Conservation (phyloP, 1,284 basidiomycete species). For the Sutorius eximius region DNA sequence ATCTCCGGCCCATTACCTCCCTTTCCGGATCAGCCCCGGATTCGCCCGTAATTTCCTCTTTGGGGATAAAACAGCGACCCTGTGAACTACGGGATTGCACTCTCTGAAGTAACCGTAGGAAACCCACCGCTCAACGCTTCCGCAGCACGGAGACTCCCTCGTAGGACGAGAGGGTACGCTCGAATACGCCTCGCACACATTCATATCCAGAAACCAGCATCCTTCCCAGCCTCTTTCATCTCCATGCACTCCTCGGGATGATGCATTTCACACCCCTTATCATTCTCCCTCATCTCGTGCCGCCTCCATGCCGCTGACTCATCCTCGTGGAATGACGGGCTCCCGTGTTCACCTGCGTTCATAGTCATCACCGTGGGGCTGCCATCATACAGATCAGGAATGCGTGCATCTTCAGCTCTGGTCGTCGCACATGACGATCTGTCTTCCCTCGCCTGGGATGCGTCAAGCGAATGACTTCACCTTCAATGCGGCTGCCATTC, state of each 20-base stretch:
- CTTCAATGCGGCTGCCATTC: not conserved
- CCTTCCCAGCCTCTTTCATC: constrained; percentile 7
- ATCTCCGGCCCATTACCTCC: constrained; percentile 1
- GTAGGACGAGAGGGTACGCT: too few species aligned
- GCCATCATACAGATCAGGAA: constrained; percentile 16
- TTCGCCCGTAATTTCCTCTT: constrained; percentile 9
- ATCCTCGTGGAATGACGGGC: constrained; percentile 15
- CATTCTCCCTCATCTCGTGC: not conserved
- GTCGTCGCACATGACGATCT: constrained; percentile 5
- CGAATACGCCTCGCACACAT: not conserved
- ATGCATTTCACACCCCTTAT: constrained; percentile 4
- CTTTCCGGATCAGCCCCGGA: constrained; percentile 30
- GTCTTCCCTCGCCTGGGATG: not conserved
- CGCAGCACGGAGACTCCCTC: constrained; percentile 15
- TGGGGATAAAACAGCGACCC: not conserved
- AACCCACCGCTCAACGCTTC: constrained; percentile 16
- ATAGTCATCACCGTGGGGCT: not conserved
- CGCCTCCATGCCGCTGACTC: constrained; percentile 12
- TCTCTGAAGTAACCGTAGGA: too few species aligned
- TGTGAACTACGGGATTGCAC: constrained; percentile 12
- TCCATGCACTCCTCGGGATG: constrained; percentile 26
- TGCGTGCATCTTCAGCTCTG: constrained; percentile 1
- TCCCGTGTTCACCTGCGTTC: constrained; percentile 12
- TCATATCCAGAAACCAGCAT: not conserved
- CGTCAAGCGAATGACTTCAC: not conserved